Evolutionary conservation across 148 eudicot species (phyloP), one percentile per base, ranked within the genome.

Genomic region (Pouteria glomerata): DNA sequence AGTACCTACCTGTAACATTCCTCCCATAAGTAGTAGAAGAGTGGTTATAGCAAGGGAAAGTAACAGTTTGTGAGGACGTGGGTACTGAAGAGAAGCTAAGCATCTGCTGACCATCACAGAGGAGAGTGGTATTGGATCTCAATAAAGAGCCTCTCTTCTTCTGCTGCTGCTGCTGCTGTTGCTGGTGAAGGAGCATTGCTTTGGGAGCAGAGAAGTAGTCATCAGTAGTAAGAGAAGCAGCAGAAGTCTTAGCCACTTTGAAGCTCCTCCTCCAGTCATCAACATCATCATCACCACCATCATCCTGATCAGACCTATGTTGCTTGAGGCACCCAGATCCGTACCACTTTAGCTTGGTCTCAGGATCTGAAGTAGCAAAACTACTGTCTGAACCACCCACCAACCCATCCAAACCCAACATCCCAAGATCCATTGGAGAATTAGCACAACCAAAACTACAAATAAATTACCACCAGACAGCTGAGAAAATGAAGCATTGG

Each of bases 41-140:
- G 12, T 27, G 57, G 37, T 41, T 30, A 63, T 76, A 57, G 8
- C 73, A 76, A 66, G 84, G 75, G 29, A 71, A 63, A 42, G 77
- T 6, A 11, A 19, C 27, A 42, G 44, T 48, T 53, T 73, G 77
- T 15, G 74, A 61, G 66, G 51, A 71, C 6, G 84, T 78, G 2
- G 81, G n/a, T n/a, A n/a, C n/a, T n/a, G n/a, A 74, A 64, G 85
- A 82, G 74, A 82, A 82, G 69, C 84, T 69, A 19, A 80, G 80
- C 80, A 80, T 76, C 48, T 82, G 79, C 30, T 78, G 78, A 24
- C 55, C 68, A 33, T 72, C 80, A 69, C 65, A 73, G 67, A 68
- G 37, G 56, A 57, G 52, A 48, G 73, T 11, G 63, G 12, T 42
- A 53, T 68, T 72, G 31, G 81, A 81, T 81, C 84, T 81, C 78